A percentile compares a stretch with the other conserved stretches of the same genome.
phyloP scores from a whole-genome alignment of 2,329 filamentous ascomycete species.

The Lecanoromycetidae sp. region DNA sequence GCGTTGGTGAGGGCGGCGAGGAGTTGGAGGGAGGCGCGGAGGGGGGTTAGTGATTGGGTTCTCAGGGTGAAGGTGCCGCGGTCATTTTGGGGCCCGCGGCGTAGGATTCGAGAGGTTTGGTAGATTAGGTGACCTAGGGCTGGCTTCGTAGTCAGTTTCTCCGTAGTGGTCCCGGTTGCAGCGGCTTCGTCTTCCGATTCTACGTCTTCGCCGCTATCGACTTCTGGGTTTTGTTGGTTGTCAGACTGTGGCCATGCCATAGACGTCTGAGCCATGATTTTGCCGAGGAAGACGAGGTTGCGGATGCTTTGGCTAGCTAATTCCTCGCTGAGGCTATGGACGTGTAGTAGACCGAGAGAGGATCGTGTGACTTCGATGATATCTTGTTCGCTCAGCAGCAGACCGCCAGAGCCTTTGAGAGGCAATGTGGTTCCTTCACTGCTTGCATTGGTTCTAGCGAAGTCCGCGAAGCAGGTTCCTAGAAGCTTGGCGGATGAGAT shows the following conservation, averaged over 20 bases:
- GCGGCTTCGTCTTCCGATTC: slow-evolving; percentile 10
- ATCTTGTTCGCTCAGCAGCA: slow-evolving; percentile 52
- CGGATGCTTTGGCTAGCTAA: slow-evolving; percentile 69
- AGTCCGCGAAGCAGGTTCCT: slow-evolving; percentile 66
- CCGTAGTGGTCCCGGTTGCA: neutral
- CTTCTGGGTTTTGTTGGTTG: slow-evolving; percentile 1
- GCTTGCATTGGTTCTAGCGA: slow-evolving; percentile 52
- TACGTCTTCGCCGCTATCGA: slow-evolving; percentile 20
- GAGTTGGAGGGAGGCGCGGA: slow-evolving; percentile 63
- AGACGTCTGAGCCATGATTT: slow-evolving; percentile 20
- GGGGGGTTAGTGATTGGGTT: slow-evolving; percentile 54
- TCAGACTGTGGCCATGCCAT: slow-evolving; percentile 6
- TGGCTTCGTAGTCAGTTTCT: slow-evolving; percentile 25
- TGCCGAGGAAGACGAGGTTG: slow-evolving; percentile 71
- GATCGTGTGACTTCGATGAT: slow-evolving; percentile 48
- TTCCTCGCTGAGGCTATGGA: slow-evolving; percentile 53
- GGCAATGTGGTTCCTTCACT: slow-evolving; percentile 44
- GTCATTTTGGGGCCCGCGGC: too few species aligned
- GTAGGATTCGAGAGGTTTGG: slow-evolving; percentile 64
- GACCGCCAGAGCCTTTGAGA: slow-evolving; percentile 53
- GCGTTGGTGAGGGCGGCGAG: slow-evolving; percentile 57
- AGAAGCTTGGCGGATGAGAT: slow-evolving; percentile 62
- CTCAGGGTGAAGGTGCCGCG: slow-evolving; percentile 48
- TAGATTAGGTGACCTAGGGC: slow-evolving; percentile 65
- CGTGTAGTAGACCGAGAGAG: slow-evolving; percentile 49